Percentiles rank a stretch among this genome's conserved stretches.
Conservation (phyloP, 148 eudicot genomes). For the Fallopia convolvulus region DNA sequence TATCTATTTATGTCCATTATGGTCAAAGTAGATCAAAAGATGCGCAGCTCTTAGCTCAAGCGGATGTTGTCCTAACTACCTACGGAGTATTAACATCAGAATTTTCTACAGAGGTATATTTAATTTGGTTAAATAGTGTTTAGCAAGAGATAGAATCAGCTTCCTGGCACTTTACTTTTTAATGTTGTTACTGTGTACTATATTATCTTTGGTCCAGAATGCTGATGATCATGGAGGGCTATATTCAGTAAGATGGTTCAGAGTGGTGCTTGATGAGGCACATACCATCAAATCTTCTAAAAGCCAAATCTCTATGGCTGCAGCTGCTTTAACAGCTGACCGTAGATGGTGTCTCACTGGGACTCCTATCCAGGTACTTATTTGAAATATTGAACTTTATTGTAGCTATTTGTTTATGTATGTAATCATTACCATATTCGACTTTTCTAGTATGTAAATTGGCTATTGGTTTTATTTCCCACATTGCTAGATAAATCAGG, state of each 20-base stretch:
- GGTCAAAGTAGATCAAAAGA: conserved; percentile 84
- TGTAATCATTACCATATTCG: background rate
- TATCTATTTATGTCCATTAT: conserved; percentile 81
- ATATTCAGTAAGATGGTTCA: conserved; percentile 75
- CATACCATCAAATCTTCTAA: conserved; percentile 87
- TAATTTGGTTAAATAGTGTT: background rate
- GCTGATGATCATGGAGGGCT: conserved; percentile 69
- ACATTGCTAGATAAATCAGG: background rate
- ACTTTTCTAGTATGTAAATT: background rate
- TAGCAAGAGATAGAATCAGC: background rate
- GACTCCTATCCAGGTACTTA: conserved; percentile 90
- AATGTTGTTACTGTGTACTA: conserved; percentile 1
- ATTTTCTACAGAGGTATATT: conserved; percentile 67
- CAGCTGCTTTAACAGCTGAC: conserved; percentile 73
- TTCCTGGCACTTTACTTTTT: background rate
- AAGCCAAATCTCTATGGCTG: conserved; percentile 89
- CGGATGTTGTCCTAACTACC: conserved; percentile 86
- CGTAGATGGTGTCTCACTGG: conserved; percentile 99
- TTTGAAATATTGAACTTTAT: conserved; percentile 2
- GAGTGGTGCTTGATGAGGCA: conserved; percentile 97
- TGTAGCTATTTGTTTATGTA: background rate
- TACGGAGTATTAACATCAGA: conserved; percentile 94
- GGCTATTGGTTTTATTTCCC: background rate
- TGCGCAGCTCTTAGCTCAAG: conserved; percentile 57
- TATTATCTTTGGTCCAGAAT: conserved; percentile 37